Evolutionary conservation across 106 monocot species (phyloP), one percentile per base, ranked within the genome.

Genomic region (Cymbidium sinense): DNA sequence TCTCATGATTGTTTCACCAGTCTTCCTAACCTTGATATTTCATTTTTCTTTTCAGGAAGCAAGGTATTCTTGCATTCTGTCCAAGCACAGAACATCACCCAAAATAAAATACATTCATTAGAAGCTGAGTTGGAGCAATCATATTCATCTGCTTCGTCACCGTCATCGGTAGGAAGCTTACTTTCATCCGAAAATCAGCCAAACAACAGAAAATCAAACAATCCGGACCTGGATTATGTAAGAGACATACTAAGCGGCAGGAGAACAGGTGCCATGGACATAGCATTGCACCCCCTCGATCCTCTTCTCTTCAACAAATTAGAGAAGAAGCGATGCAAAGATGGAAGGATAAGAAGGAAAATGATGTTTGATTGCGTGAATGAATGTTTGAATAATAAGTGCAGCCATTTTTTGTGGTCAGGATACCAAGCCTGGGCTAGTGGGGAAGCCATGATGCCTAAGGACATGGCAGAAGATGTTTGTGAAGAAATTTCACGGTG

Each of bases 321-420:
- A 73, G 90, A 91, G 44, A 73, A 27, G 25, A 58, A 35, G 29
- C 77, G 78, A 5, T 79, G 74, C 21, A 82, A 77, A 70, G 76
- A 79, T 31, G 18, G 27, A 75, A 89, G 78, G 61, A 34, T 77
- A 61, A 84, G 78, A 70, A 84, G 90, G 76, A 92, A 90, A 74
- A 35, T 86, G 77, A 44, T 98, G 17, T 90, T 94, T 69, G 98
- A 90, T 80, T 94, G 90, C 35, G 85, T 89, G 13, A 81, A 71
- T 25, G 94, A 98, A 73, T 88, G 84, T 72, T 34, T 98, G 77
- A 87, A 88, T 62, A 28, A 23, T 19, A 90, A 86, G 84, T 76
- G 76, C 54, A 81, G 50, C 33, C 81, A 75, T 70, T 88, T 86
- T 55, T 98, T 98, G 74, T 37, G 75, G 25, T 80, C 81, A 6